Conservation (phyloP, 192 early-diverging fungal genomes). For the Oehlia diaphana region DNA sequence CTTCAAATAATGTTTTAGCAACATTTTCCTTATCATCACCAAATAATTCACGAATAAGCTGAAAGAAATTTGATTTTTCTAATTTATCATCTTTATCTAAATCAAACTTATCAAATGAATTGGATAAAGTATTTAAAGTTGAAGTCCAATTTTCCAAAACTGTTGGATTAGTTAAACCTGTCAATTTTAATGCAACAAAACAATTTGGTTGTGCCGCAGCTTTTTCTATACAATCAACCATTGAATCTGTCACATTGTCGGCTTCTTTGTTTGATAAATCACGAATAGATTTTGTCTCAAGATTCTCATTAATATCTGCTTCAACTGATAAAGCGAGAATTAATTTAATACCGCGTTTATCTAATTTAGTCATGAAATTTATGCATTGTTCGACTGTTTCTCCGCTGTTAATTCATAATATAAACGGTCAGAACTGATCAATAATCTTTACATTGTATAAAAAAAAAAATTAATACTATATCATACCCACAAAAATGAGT, state of each 20-base stretch:
- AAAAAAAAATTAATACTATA: background rate
- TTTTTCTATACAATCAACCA: constrained; percentile 72
- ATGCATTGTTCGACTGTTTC: constrained; percentile 83
- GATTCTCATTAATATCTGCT: constrained; percentile 41
- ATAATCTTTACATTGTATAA: background rate
- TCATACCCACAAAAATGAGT: constrained; percentile 81
- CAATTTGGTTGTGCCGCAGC: constrained; percentile 62
- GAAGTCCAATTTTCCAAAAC: constrained; percentile 74
- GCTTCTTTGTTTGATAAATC: constrained; percentile 54
- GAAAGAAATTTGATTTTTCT: constrained; percentile 34
- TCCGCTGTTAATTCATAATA: constrained; percentile 60
- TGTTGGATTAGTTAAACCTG: constrained; percentile 75
- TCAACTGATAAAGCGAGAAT: constrained; percentile 90
- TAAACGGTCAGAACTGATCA: background rate
- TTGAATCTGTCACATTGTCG: constrained; percentile 65
- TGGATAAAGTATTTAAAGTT: constrained; percentile 47
- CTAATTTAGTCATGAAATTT: constrained; percentile 75
- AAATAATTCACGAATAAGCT: constrained; percentile 39
- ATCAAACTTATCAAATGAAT: constrained; percentile 46
- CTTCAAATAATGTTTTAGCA: constrained; percentile 43
- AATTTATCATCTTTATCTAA: constrained; percentile 40
- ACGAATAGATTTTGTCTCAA: too few species aligned
- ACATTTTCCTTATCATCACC: constrained; percentile 27
- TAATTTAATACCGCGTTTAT: constrained; percentile 66
- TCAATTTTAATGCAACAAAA: constrained; percentile 88